These are phyloP conservation scores for Avena atlantica DNA, from an alignment of 176 grass and related monocot species.

Conservation along the genomic window DNA sequence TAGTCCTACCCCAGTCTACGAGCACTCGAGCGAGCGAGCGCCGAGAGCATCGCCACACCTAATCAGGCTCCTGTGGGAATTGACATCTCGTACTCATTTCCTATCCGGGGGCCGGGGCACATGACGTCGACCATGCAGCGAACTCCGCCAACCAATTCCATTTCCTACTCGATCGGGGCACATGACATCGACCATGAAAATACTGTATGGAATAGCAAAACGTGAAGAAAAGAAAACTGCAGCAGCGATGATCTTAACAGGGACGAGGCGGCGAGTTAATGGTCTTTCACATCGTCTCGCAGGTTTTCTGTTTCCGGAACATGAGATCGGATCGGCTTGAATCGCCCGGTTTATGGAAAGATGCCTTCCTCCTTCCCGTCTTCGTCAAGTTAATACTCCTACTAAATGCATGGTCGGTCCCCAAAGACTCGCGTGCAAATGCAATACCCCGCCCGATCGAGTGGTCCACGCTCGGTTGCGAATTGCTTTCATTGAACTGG, in stretches of 20 bases:
- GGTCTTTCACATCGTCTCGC: not conserved
- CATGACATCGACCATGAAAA: no score
- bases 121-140: slow-evolving; percentile 29
- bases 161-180: no score
- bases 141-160: not conserved
- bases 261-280: not conserved
- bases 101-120: slow-evolving; percentile 14
- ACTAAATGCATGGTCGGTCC: slow-evolving; percentile 21
- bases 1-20: not conserved
- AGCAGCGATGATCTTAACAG: not conserved
- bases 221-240: not conserved
- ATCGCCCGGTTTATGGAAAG: not conserved
- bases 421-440: slow-evolving; percentile 3
- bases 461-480: slow-evolving; percentile 39
- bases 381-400: slow-evolving; percentile 16
- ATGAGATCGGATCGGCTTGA: not conserved
- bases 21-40: not conserved
- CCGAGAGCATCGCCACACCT: slow-evolving; percentile 43
- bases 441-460: not conserved
- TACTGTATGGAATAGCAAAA: not conserved
- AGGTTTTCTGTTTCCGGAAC: not conserved
- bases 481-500: slow-evolving; percentile 12
- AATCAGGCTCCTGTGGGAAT: slow-evolving; percentile 4
- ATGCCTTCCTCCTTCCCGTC: slow-evolving; percentile 36
- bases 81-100: not conserved